Evolutionary conservation across 2,329 filamentous ascomycete species (phyloP), one percentile per base, ranked within the genome.

Genomic region (Colletotrichum higginsianum): DNA sequence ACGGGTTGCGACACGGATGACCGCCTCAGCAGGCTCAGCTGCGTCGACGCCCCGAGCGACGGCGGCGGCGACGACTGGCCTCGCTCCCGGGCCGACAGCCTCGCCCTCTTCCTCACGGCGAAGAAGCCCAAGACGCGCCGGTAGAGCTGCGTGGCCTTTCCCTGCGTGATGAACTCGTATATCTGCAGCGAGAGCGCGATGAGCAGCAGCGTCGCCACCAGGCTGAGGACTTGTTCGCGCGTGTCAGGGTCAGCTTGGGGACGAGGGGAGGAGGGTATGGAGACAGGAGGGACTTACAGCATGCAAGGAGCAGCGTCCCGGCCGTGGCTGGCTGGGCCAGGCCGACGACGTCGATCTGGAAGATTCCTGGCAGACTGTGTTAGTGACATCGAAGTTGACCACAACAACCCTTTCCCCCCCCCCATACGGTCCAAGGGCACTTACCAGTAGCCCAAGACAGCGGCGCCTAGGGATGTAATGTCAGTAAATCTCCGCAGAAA

Each of bases 111-210:
- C 15, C 21, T 15, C 11, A 9, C 6, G 30, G 40, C 55, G 38
- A 71, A 13, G 40, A 68, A 58, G 16, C 16, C 35, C 38, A 44
- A 46, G 1, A 9, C 18, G 9, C 16, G 30, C 0, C n/a, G 15
- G 16, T 52, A 63, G 3, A 68, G 26, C 5, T 55, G 65, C 40
- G 18, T 57, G 0, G 66, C 66, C 49, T 58, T 56, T 0, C 67
- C 67, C 4, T 58, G 60, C 1, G 71, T 60, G 50, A 73, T 42
- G 52, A 74, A 64, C 21, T 74, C 71, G 30, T 73, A 73, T 2
- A 74, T 66, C 16, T 71, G 50, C 0, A 74, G 57, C 1, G 73
- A 73, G 4, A 74, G n/a, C 6, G 60, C 62, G 44, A 73, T 73
- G 40, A 74, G 67, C 1, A 73, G 21, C 1, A 72, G 12, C 2